These are phyloP conservation scores for Tricholoma hemisulphureum DNA, from an alignment of 768 basidiomycete species.

Conservation along the genomic window DNA sequence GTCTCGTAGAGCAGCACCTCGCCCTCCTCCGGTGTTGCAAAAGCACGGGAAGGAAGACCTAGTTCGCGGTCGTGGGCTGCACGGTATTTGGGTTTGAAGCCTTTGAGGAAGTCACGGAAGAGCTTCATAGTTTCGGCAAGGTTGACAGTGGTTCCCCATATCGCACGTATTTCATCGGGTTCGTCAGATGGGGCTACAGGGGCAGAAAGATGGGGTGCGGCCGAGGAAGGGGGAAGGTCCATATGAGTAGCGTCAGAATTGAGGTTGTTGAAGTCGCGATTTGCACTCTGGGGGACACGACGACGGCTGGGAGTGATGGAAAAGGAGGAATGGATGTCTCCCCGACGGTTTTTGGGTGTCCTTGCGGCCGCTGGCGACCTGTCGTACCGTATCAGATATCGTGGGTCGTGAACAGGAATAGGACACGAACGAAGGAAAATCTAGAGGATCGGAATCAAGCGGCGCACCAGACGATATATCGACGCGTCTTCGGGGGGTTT, in stretches of 20 bases:
- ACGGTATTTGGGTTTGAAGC: constrained; percentile 93
- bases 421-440: constrained; percentile 62
- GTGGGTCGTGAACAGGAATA: not conserved
- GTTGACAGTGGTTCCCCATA: constrained; percentile 98
- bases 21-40: constrained; percentile 62
- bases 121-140: constrained; percentile 87
- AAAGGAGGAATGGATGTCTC: constrained; percentile 88
- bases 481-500: constrained; percentile 41
- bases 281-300: constrained; percentile 21
- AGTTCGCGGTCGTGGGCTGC: constrained; percentile 65
- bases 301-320: constrained; percentile 51
- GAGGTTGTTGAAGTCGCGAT: constrained; percentile 41
- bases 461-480: constrained; percentile 36
- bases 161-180: constrained; percentile 83
- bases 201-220: constrained; percentile 55
- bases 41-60: constrained; percentile 48
- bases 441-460: constrained; percentile 62
- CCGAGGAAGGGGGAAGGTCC: constrained; percentile 53
- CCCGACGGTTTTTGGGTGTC: constrained; percentile 75
- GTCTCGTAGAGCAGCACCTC: constrained; percentile 73
- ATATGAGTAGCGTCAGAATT: constrained; percentile 60
- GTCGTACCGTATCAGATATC: not conserved
- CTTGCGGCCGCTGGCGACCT: constrained; percentile 53
- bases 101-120: constrained; percentile 84
- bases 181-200: constrained; percentile 63